Conservation (phyloP, 1,284 basidiomycete genomes). For the Schizopora paradoxa region DNA sequence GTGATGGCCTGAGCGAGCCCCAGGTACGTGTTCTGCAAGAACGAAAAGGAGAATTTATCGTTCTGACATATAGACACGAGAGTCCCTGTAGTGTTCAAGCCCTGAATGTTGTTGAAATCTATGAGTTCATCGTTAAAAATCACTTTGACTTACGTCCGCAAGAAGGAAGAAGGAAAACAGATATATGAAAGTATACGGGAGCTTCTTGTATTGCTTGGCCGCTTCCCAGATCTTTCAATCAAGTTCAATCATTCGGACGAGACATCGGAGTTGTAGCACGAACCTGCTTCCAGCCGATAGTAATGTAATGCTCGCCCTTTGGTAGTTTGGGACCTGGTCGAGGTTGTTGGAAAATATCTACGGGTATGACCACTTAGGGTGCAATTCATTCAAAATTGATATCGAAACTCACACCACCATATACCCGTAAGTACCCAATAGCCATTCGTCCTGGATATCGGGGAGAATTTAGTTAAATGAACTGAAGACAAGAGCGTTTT, state of each 20-base stretch:
- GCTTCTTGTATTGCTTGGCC: constrained; percentile 60
- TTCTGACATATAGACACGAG: constrained; percentile 76
- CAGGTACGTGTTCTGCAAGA: constrained; percentile 74
- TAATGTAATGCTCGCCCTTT: constrained; percentile 64
- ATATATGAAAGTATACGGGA: constrained; percentile 75
- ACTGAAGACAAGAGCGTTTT: too few relatives aligned
- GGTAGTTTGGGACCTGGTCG: constrained; percentile 70
- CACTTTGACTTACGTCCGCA: constrained; percentile 54
- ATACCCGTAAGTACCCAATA: constrained; percentile 74
- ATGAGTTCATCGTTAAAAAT: background rate
- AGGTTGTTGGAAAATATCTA: constrained; percentile 62
- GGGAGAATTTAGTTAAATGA: constrained; percentile 22
- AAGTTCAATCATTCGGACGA: background rate
- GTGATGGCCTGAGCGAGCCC: constrained; percentile 69
- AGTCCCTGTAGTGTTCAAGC: constrained; percentile 74
- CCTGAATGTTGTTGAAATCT: constrained; percentile 34
- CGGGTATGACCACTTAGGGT: constrained; percentile 36
- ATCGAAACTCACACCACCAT: constrained; percentile 66
- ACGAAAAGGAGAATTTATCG: constrained; percentile 66
- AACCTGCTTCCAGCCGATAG: constrained; percentile 78
- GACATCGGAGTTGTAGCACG: background rate
- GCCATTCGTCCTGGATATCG: constrained; percentile 48
- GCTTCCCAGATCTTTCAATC: constrained; percentile 59
- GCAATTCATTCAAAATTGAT: background rate
- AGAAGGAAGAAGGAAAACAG: constrained; percentile 73